These are phyloP conservation scores for Macrophomina tecta DNA, from an alignment of 2,329 filamentous ascomycete genomes.

Conservation along the genomic window DNA sequence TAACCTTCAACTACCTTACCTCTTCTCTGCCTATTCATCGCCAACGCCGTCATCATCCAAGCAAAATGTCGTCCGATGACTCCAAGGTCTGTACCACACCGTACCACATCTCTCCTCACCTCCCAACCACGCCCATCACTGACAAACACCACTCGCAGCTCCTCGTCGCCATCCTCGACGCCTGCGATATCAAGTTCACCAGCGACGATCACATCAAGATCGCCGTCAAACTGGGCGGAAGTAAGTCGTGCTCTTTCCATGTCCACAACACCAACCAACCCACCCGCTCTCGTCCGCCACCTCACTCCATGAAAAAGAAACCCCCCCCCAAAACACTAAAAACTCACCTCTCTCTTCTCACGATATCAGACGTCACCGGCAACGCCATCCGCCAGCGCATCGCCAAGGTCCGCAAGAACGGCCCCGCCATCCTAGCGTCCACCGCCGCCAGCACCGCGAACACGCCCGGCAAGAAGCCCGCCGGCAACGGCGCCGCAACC, in stretches of 20 bases:
- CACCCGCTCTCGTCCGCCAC: not conserved
- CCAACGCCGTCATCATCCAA: not conserved
- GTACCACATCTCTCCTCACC: not conserved
- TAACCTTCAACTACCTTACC: too few relatives aligned
- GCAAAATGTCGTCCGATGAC: not conserved
- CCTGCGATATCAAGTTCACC: not conserved
- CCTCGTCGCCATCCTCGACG: not conserved
- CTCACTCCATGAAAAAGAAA: not conserved
- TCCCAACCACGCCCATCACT: not conserved
- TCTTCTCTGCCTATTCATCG: too few relatives aligned
- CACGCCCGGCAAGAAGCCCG: not conserved
- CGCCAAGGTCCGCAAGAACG: slow-evolving; percentile 2
- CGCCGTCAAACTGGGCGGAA: not conserved
- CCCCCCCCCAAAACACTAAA: too few relatives aligned
- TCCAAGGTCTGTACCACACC: not conserved
- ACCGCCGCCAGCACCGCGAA: not conserved
- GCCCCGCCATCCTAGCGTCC: not conserved
- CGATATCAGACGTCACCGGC: not conserved
- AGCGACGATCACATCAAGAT: not conserved
- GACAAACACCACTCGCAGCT: not conserved
- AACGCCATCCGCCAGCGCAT: slow-evolving; percentile 22
- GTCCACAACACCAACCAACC: not conserved
- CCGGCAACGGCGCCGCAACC: too few relatives aligned
- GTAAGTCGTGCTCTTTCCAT: not conserved
- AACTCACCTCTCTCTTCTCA: not conserved